Base-by-base conservation (phyloP, 1,284 basidiomycete genomes). In the Stygiomarasmius scandens region DNA sequence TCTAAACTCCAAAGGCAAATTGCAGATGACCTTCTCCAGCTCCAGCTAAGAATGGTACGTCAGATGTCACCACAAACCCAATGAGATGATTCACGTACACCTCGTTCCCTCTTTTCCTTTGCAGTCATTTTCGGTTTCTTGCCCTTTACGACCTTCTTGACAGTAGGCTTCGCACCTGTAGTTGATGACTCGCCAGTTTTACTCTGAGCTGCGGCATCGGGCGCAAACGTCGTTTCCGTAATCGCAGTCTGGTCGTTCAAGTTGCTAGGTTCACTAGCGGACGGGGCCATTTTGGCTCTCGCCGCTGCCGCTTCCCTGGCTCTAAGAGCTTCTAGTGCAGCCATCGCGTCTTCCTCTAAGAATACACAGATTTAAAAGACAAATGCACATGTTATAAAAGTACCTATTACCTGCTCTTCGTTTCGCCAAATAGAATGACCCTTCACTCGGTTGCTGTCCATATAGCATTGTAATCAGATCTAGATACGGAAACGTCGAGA, bases 1-100 rank as follows among this genome's bases (percentile, higher is more conserved):
- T 44, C 95, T 83, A 70, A 95, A 98, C 71, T 97, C 95, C 23
- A 97, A 79, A 0, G 95, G 95, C 34, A 97, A 76, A 57, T 83
- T 86, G 32, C 88, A 83, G 43, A 96, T 84, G 36, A 94, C 82
- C 59, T 81, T 84, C 60, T 93, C 90, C 22, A 94, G 79, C 58
- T 81, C 81, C 49, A 89, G 69, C 83, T 89, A 59, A n/a, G 1
- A 24, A 43, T 19, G 14, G 23, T 48, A 22, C 38, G 50, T 16
- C 48, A 19, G 16, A 47, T 25, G 24, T 9, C 32, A n/a, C 38
- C 27, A 52, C 27, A 25, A 2, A 27, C 14, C 14, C 14, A 49
- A n/a, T n/a, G 48, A 27, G 57, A 38, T 2, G 32, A 22, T 24
- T 22, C n/a, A 66, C 80, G 58, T 52, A 90, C 90, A 65, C 81